Evolutionary conservation across 2,329 filamentous ascomycete species (phyloP).

Genomic region (Aspergillus pseudoviridinutans): DNA sequence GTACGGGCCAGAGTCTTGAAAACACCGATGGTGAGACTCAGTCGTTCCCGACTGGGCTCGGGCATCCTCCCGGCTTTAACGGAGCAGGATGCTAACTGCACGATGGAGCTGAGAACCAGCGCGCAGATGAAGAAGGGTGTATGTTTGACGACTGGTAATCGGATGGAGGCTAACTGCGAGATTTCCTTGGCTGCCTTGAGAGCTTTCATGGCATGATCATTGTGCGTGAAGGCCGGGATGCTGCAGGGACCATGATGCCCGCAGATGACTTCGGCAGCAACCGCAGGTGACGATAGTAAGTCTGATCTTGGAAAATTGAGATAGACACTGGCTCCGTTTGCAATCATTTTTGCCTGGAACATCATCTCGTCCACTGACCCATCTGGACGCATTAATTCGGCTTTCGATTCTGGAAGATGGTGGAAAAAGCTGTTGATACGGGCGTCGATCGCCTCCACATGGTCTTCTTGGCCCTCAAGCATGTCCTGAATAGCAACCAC

Average conservation of each 20-base stretch:
- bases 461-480: conserved; percentile 45
- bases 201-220: conserved; percentile 70
- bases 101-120: conserved; percentile 72
- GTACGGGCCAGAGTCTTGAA: conserved; percentile 65
- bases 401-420: conserved; percentile 70
- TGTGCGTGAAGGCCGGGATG: conserved; percentile 38
- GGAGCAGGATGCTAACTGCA: conserved; percentile 76
- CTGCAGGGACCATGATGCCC: conserved; percentile 37
- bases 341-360: conserved; percentile 85
- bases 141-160: conserved; percentile 61
- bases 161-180: conserved; percentile 64
- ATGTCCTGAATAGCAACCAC: conserved; percentile 54
- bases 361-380: conserved; percentile 82
- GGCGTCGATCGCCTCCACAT: conserved; percentile 57
- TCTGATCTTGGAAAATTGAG: conserved; percentile 77
- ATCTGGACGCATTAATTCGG: conserved; percentile 63
- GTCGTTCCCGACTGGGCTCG: conserved; percentile 60
- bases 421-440: conserved; percentile 70
- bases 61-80: conserved; percentile 55
- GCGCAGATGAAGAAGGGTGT: conserved; percentile 82
- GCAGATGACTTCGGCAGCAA: conserved; percentile 46
- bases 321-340: conserved; percentile 60
- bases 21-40: conserved; percentile 74
- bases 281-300: conserved; percentile 54
- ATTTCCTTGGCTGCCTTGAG: conserved; percentile 75